A percentile compares a stretch with the other conserved stretches of the same genome.
Evolutionary conservation across 768 basidiomycete species (phyloP).

Genomic region (Boletus huronensis): DNA sequence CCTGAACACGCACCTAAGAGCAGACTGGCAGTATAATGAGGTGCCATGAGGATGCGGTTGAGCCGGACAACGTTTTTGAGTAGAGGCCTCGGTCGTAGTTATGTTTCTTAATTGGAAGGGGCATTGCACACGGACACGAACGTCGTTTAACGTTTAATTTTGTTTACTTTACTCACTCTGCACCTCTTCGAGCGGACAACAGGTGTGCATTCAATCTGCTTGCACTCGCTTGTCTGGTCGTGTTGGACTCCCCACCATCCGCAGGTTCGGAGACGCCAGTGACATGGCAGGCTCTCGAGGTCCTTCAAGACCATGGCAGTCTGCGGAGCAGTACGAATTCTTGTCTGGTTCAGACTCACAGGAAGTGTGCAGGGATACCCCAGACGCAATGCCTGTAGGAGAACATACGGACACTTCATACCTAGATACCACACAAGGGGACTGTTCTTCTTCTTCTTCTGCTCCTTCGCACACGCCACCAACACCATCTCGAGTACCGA

Average conservation of each 20-base stretch:
- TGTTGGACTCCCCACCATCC: constrained; percentile 5
- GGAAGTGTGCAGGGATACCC: constrained; percentile 28
- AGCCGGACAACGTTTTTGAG: constrained; percentile 67
- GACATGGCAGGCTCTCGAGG: constrained; percentile 19
- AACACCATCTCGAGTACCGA: constrained; percentile 58
- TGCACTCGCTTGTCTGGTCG: background rate
- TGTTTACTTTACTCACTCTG: background rate
- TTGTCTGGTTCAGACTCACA: constrained; percentile 44
- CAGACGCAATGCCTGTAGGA: constrained; percentile 4
- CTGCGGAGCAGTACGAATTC: constrained; percentile 43
- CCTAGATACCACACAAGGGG: constrained; percentile 22
- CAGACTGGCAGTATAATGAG: constrained; percentile 74
- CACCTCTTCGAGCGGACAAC: background rate
- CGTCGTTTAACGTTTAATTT: too few relatives aligned
- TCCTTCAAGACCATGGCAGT: constrained; percentile 13
- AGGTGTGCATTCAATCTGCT: background rate
- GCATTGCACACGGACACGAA: too few relatives aligned
- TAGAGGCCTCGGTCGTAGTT: background rate
- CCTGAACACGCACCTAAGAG: constrained; percentile 23
- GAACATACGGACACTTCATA: constrained; percentile 19
- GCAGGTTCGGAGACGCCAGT: constrained; percentile 2
- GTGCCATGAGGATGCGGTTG: constrained; percentile 54
- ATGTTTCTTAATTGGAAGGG: too few relatives aligned
- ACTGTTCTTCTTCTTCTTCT: constrained; percentile 28
- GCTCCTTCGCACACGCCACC: constrained; percentile 42